Evolutionary conservation across 164 flowering plant genomes (phyloP).

Genomic region (Vitis rotundifolia): DNA sequence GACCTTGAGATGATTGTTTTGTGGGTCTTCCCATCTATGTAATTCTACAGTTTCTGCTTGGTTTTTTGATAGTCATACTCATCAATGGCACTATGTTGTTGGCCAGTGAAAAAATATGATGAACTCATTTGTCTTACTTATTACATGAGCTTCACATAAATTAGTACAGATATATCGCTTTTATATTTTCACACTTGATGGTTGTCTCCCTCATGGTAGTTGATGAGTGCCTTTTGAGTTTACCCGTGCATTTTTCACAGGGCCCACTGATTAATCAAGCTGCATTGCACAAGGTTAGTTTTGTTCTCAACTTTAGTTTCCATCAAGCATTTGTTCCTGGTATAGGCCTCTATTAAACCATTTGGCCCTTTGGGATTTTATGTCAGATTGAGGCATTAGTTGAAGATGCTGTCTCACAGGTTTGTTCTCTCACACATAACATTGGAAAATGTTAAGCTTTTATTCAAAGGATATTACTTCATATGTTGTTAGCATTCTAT

Average conservation of each 20-base stretch:
- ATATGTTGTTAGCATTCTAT: not conserved
- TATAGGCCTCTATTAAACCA: not conserved
- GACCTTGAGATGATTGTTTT: not conserved
- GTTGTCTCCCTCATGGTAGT: not conserved
- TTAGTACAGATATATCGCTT: not conserved
- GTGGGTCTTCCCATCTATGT: not conserved
- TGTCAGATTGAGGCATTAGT: conserved; percentile 78
- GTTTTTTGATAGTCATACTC: too few relatives aligned
- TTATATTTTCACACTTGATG: not conserved
- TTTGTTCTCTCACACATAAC: conserved; percentile 26
- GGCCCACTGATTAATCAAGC: conserved; percentile 97
- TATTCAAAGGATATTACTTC: not conserved
- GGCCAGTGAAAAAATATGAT: not conserved
- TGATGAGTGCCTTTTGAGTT: not conserved
- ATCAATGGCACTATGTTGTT: conserved; percentile 1
- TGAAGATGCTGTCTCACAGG: conserved; percentile 87
- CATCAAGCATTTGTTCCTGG: not conserved
- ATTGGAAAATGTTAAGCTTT: not conserved
- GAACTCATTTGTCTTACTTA: not conserved
- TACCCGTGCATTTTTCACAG: conserved; percentile 36
- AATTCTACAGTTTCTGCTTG: too few relatives aligned
- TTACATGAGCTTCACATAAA: not conserved
- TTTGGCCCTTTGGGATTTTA: conserved; percentile 5
- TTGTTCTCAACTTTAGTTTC: conserved; percentile 3
- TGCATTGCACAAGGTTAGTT: conserved; percentile 78